These are phyloP conservation scores for Aphanomyces euteiches DNA, from an alignment of 352 stramenopile genomes.

Conservation along the genomic window DNA sequence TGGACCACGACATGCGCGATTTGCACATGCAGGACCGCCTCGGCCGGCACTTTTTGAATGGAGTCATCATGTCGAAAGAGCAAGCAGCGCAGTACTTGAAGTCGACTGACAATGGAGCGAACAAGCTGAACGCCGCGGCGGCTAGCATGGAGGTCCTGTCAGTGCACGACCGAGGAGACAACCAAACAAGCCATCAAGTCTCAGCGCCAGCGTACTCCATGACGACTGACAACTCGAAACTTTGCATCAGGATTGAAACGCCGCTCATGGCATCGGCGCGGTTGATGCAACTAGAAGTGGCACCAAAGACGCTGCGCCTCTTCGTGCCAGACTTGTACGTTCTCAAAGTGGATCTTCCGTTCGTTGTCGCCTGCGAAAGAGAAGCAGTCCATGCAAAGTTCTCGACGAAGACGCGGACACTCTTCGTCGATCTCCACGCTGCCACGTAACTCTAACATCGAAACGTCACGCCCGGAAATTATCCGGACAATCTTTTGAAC, in stretches of 20 bases:
- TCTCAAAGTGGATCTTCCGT: constrained; percentile 48
- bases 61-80: constrained; percentile 60
- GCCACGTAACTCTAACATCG: background rate
- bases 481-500: constrained; percentile 2
- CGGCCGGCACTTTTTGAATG: constrained; percentile 55
- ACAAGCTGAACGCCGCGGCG: background rate
- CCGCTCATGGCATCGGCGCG: constrained; percentile 39
- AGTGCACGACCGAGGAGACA: background rate
- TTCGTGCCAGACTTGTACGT: constrained; percentile 54
- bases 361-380: background rate
- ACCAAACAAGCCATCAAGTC: background rate
- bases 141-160: no score
- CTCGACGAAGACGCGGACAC: constrained; percentile 5
- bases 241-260: constrained; percentile 46
- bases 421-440: background rate
- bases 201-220: constrained; percentile 47
- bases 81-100: constrained; percentile 37
- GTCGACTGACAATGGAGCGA: constrained; percentile 6
- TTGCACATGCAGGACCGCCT: constrained; percentile 54
- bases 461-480: background rate
- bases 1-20: constrained; percentile 44
- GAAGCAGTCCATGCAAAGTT: background rate
- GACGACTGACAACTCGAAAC: constrained; percentile 38
- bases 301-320: constrained; percentile 45
- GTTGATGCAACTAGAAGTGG: constrained; percentile 51